Conservation (phyloP, 2,329 filamentous ascomycete species). For the Pleurostoma richardsiae region DNA sequence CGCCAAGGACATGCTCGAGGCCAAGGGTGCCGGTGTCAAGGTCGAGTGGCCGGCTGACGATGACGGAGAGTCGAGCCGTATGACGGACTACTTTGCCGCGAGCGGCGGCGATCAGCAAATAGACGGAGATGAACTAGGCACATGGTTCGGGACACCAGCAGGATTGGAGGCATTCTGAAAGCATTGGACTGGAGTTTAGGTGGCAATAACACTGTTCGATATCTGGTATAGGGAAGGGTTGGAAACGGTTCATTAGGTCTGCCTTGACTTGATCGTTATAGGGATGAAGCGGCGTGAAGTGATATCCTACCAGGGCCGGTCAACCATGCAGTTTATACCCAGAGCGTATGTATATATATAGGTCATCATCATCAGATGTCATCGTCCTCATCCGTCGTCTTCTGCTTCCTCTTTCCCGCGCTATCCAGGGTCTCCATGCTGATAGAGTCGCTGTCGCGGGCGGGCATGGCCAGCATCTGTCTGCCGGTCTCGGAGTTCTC, state of each 20-base stretch:
- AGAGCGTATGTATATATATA: conserved; percentile 5
- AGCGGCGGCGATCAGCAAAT: conserved; percentile 30
- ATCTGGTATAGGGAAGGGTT: background rate
- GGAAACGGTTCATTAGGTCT: conserved; percentile 2
- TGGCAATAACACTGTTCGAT: background rate
- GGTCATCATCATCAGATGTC: conserved; percentile 39
- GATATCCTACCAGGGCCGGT: conserved; percentile 6
- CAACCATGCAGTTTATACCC: background rate
- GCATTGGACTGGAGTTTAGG: conserved; percentile 6
- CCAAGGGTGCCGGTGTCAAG: conserved; percentile 60
- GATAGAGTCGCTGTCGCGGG: conserved; percentile 43
- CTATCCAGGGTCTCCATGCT: conserved; percentile 57
- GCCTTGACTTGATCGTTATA: conserved; percentile 1
- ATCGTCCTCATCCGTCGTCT: conserved; percentile 50
- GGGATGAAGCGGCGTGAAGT: conserved; percentile 1
- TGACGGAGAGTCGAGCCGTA: conserved; percentile 59
- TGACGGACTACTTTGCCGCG: conserved; percentile 71
- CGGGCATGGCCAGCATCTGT: conserved; percentile 74
- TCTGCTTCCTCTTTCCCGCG: conserved; percentile 46
- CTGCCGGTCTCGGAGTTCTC: conserved; percentile 81
- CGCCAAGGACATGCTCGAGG: conserved; percentile 85
- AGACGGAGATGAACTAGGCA: conserved; percentile 61
- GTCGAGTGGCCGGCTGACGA: conserved; percentile 82
- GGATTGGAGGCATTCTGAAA: conserved; percentile 66
- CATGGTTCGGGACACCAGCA: conserved; percentile 77